phyloP scores from a whole-genome alignment of 2,329 filamentous ascomycete species.

The Botryotinia globosa region DNA sequence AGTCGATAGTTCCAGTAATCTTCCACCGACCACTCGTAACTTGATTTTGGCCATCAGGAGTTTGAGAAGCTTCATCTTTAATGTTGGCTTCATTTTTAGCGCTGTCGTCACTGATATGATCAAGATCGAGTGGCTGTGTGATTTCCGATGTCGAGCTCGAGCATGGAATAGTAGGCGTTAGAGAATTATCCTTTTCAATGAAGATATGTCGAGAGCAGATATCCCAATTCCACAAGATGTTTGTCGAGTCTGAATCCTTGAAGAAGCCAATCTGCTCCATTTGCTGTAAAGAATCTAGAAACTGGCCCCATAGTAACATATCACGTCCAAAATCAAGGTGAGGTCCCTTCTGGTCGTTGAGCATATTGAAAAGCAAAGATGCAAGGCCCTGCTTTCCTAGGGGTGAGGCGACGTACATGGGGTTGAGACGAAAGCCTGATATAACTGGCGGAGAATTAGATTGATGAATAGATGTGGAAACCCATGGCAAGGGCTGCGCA shows the following conservation, averaged over 20 bases:
- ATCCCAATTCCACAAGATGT: conserved; percentile 28
- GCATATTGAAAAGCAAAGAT: background rate
- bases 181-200: background rate
- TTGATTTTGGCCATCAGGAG: background rate
- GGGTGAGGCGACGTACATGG: background rate
- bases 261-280: conserved; percentile 24
- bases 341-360: background rate
- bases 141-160: background rate
- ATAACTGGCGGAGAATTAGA: background rate
- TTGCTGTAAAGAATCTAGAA: conserved; percentile 16
- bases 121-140: background rate
- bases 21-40: background rate
- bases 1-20: conserved; percentile 28
- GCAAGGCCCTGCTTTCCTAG: background rate
- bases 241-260: background rate
- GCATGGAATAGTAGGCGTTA: background rate
- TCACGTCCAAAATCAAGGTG: accelerated
- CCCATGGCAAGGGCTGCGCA: background rate
- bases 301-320: background rate
- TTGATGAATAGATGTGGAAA: background rate
- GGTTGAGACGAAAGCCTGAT: background rate
- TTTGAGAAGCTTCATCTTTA: background rate
- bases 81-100: background rate
- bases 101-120: accelerated
- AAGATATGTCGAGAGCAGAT: conserved; percentile 23